A percentile compares a stretch with the other conserved stretches of the same genome.
Evolutionary conservation across 129 eudicot species (phyloP).

Genomic region (Dittrichia graveolens): DNA sequence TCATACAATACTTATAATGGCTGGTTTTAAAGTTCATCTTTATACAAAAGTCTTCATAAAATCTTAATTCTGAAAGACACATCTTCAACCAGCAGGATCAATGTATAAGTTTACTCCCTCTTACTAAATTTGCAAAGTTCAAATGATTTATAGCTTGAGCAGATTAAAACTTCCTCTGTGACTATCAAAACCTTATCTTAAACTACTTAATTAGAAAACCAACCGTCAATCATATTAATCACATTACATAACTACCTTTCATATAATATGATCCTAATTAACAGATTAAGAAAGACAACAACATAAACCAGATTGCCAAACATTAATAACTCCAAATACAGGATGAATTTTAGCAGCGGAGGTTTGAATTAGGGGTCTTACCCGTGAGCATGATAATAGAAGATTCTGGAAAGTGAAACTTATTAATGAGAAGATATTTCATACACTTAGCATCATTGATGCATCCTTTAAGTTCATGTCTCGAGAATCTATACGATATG

Average conservation of each 20-base stretch:
- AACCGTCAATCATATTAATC: no score
- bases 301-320: background rate
- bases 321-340: background rate
- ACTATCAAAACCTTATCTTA: no score
- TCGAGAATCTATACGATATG: constrained; percentile 66
- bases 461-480: constrained; percentile 93
- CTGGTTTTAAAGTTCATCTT: background rate
- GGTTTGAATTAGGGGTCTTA: constrained; percentile 25
- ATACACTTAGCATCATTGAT: constrained; percentile 94
- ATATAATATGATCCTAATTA: no score
- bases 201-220: no score
- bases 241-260: no score
- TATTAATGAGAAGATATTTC: constrained; percentile 70
- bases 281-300: background rate
- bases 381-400: constrained; percentile 99
- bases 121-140: no score
- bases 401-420: constrained; percentile 81
- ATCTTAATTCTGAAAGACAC: background rate
- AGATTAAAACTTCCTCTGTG: no score
- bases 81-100: background rate
- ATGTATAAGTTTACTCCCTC: no score
- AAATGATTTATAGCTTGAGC: no score
- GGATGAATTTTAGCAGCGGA: background rate
- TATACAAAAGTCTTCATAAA: background rate
- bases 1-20: background rate